Evolutionary conservation across 1,284 basidiomycete species (phyloP).

Genomic region (Pseudozyma sp.): DNA sequence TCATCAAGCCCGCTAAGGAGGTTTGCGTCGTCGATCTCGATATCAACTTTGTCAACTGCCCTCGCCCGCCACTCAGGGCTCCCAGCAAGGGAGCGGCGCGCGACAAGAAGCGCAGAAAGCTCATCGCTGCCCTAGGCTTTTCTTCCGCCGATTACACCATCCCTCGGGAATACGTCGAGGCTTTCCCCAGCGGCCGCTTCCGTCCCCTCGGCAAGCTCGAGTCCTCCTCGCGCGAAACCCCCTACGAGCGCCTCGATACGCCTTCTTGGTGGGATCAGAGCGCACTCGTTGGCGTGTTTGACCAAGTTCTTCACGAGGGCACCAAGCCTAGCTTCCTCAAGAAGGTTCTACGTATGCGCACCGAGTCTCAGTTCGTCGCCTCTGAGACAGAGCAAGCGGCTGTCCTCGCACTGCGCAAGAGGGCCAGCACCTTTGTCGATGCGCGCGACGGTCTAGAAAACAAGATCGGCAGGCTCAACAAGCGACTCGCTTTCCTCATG

Average conservation of each 20-base stretch:
- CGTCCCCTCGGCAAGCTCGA: slow-evolving; percentile 74
- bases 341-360: slow-evolving; percentile 51
- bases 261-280: slow-evolving; percentile 94
- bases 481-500: slow-evolving; percentile 89
- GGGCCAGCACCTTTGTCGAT: slow-evolving; percentile 90
- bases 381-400: slow-evolving; percentile 60
- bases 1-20: slow-evolving; percentile 78
- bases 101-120: slow-evolving; percentile 82
- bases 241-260: slow-evolving; percentile 82
- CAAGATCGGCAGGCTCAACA: slow-evolving; percentile 73
- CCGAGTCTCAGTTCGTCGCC: slow-evolving; percentile 43
- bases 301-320: slow-evolving; percentile 74
- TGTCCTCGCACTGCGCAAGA: slow-evolving; percentile 72
- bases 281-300: slow-evolving; percentile 87
- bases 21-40: slow-evolving; percentile 91
- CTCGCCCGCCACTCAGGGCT: slow-evolving; percentile 81
- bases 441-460: slow-evolving; percentile 78
- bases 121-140: slow-evolving; percentile 69
- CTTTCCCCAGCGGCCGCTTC: slow-evolving; percentile 84
- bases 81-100: slow-evolving; percentile 84
- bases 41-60: slow-evolving; percentile 87
- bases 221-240: slow-evolving; percentile 83
- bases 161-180: slow-evolving; percentile 85
- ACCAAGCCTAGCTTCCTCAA: slow-evolving; percentile 55
- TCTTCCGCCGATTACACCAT: slow-evolving; percentile 54